These are phyloP conservation scores for Thelephora terrestris DNA, from an alignment of 1,284 basidiomycete genomes.

Conservation along the genomic window DNA sequence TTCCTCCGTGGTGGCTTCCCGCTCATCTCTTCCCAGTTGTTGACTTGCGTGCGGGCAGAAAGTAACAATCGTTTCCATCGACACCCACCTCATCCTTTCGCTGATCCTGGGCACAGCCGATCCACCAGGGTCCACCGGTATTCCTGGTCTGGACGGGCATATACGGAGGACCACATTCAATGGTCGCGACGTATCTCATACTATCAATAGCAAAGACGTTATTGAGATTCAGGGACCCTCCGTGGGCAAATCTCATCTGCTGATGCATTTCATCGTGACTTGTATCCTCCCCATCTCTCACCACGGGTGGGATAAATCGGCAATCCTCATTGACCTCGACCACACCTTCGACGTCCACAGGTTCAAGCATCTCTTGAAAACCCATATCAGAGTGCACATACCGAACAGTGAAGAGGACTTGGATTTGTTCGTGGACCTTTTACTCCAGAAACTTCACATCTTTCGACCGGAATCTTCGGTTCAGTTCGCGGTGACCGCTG, in stretches of 20 bases:
- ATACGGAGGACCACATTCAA: constrained; percentile 12
- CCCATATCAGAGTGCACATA: constrained; percentile 24
- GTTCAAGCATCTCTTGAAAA: constrained; percentile 40
- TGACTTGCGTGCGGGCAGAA: constrained; percentile 24
- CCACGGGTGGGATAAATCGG: constrained; percentile 53
- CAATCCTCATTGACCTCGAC: constrained; percentile 61
- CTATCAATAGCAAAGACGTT: constrained; percentile 44
- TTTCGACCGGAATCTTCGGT: constrained; percentile 55
- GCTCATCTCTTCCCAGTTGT: constrained; percentile 21
- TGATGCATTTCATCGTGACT: constrained; percentile 53
- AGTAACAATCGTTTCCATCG: constrained; percentile 13
- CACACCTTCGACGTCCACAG: constrained; percentile 46
- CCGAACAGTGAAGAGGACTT: constrained; percentile 8
- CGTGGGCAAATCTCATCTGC: constrained; percentile 64
- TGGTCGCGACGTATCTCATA: constrained; percentile 18
- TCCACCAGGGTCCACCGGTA: constrained; percentile 20
- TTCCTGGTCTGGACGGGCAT: constrained; percentile 25
- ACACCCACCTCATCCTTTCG: not conserved
- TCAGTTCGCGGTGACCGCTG: constrained; percentile 58
- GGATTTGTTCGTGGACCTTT: not conserved
- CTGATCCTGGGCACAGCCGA: constrained; percentile 11
- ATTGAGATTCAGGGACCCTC: constrained; percentile 69
- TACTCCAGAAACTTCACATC: constrained; percentile 45
- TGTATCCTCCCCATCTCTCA: constrained; percentile 42
- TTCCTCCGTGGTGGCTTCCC: not conserved